Percentiles rank a stretch among this genome's conserved stretches.
Conservation (phyloP, 2,329 filamentous ascomycete genomes). For the Phaeosphaeria sp. region DNA sequence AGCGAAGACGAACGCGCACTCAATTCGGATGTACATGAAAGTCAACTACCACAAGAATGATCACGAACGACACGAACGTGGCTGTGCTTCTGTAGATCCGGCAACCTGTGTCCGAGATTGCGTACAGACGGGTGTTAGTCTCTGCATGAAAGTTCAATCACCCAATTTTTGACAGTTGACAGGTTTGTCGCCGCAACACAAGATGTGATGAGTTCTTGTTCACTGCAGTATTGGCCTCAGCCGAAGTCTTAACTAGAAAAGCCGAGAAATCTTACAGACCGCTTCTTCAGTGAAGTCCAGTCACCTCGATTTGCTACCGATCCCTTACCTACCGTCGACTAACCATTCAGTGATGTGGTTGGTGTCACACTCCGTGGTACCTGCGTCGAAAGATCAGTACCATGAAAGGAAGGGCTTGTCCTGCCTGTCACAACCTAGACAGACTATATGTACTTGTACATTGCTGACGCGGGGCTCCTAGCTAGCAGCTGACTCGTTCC, state of each 20-base stretch:
- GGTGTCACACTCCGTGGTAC: neutral
- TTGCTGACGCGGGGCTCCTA: constrained; percentile 8
- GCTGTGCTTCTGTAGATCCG: too few species aligned
- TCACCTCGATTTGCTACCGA: neutral
- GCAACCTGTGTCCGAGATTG: neutral
- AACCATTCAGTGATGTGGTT: neutral
- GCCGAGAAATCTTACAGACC: neutral
- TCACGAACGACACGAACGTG: neutral
- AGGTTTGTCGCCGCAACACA: constrained; percentile 19
- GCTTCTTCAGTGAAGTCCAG: neutral
- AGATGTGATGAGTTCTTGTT: constrained; percentile 5
- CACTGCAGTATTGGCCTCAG: constrained; percentile 14
- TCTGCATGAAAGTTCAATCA: constrained; percentile 17
- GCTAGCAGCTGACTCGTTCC: neutral
- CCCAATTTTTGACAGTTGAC: constrained; percentile 28
- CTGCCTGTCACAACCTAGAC: neutral
- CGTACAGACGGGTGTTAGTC: constrained; percentile 1
- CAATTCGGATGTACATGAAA: neutral
- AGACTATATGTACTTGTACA: constrained; percentile 14
- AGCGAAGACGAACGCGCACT: constrained; percentile 5
- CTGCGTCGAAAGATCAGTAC: neutral
- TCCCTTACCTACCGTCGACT: neutral
- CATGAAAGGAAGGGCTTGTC: neutral
- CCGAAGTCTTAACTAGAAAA: neutral
- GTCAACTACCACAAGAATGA: neutral